Percentiles rank a stretch among this genome's conserved stretches.
Conservation (phyloP, 179 eudicot genomes). For the Actinidia arguta region DNA sequence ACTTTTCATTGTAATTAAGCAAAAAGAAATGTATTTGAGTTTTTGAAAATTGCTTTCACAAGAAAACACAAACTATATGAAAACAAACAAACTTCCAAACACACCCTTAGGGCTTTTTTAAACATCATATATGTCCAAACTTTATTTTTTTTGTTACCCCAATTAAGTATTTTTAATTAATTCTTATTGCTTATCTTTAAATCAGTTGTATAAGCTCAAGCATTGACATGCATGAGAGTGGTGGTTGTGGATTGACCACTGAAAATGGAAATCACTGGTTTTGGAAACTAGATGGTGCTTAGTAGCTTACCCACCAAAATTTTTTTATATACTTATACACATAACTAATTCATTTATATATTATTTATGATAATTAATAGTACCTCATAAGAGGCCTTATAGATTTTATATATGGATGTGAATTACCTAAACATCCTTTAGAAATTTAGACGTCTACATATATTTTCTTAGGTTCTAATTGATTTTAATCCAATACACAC, state of each 20-base stretch:
- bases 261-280: background rate
- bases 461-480: background rate
- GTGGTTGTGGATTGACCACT: background rate
- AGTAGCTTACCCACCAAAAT: conserved; percentile 19
- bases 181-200: too few species aligned
- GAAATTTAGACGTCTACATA: background rate
- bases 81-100: background rate
- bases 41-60: too few species aligned
- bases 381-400: background rate
- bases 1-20: too few species aligned
- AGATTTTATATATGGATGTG: background rate
- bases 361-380: background rate
- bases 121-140: background rate
- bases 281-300: conserved; percentile 13
- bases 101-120: background rate
- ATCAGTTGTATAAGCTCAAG: background rate
- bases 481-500: too few species aligned
- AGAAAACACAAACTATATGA: background rate
- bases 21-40: too few species aligned
- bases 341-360: background rate
- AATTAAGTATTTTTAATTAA: background rate
- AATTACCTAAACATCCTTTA: background rate
- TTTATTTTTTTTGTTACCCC: background rate
- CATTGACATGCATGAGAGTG: background rate
- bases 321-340: background rate